Percentiles rank a stretch among this genome's conserved stretches.
Evolutionary conservation across 2,329 filamentous ascomycete genomes (phyloP).

Genomic region (Catunica adiposa): DNA sequence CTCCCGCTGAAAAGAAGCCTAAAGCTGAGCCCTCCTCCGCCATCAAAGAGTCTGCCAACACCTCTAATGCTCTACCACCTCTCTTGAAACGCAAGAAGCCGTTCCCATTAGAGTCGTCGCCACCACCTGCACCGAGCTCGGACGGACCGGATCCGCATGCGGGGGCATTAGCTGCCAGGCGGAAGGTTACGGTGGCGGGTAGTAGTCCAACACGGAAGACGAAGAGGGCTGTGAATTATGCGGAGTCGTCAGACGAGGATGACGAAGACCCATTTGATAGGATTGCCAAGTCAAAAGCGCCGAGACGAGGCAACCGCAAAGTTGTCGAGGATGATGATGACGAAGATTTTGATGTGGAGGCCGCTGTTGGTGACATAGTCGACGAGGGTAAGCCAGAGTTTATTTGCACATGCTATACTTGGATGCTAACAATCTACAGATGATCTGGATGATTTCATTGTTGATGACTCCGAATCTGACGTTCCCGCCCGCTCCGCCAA

Average conservation of each 20-base stretch:
- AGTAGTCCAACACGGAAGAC: constrained; percentile 66
- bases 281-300: constrained; percentile 16
- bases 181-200: constrained; percentile 38
- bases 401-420: constrained; percentile 4
- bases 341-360: constrained; percentile 43
- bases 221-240: constrained; percentile 55
- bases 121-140: constrained; percentile 53
- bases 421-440: constrained; percentile 21
- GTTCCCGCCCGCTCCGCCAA: constrained; percentile 39
- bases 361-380: constrained; percentile 40
- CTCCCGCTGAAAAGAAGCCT: constrained; percentile 5
- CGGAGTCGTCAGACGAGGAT: constrained; percentile 69
- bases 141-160: constrained; percentile 46
- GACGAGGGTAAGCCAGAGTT: constrained; percentile 35
- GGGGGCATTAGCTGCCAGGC: constrained; percentile 22
- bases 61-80: constrained; percentile 25
- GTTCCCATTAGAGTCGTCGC: constrained; percentile 44
- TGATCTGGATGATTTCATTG: constrained; percentile 78
- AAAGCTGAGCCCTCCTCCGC: background rate
- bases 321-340: constrained; percentile 53
- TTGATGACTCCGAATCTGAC: constrained; percentile 75
- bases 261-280: constrained; percentile 40
- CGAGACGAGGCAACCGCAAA: constrained; percentile 28
- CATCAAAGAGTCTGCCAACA: constrained; percentile 26
- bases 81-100: constrained; percentile 15